Conservation (phyloP, 768 basidiomycete genomes). For the Zangia roseola region DNA sequence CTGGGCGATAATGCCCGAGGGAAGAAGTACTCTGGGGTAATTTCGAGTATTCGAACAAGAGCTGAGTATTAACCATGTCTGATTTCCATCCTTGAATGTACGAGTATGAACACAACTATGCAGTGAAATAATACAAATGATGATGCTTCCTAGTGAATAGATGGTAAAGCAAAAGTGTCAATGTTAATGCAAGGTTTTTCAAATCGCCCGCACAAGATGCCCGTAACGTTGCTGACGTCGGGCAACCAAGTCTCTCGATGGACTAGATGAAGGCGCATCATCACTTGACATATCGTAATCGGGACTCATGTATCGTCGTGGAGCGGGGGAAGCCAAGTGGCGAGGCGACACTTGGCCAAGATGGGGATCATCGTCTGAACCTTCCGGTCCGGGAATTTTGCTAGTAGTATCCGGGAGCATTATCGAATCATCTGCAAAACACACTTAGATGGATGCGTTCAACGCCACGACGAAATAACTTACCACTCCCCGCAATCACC, state of each 20-base stretch:
- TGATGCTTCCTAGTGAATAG: constrained; percentile 14
- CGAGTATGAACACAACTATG: constrained; percentile 23
- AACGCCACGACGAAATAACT: constrained; percentile 2
- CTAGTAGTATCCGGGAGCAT: constrained; percentile 22
- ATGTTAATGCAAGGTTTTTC: constrained; percentile 10
- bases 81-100: constrained; percentile 5
- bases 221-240: constrained; percentile 39
- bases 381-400: constrained; percentile 19
- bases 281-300: constrained; percentile 46
- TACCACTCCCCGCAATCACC: constrained; percentile 35
- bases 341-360: constrained; percentile 70
- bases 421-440: constrained; percentile 48
- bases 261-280: constrained; percentile 47
- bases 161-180: constrained; percentile 14
- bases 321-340: constrained; percentile 61
- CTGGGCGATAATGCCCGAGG: too few species aligned
- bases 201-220: background rate
- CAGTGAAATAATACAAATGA: constrained; percentile 24
- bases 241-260: constrained; percentile 43
- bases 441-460: constrained; percentile 3
- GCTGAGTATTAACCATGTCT: too few species aligned
- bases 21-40: too few species aligned
- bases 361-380: constrained; percentile 65
- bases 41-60: too few species aligned
- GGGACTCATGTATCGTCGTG: constrained; percentile 37